Evolutionary conservation across 345 rosid species (phyloP).

Genomic region (Eucalyptus melliodora): DNA sequence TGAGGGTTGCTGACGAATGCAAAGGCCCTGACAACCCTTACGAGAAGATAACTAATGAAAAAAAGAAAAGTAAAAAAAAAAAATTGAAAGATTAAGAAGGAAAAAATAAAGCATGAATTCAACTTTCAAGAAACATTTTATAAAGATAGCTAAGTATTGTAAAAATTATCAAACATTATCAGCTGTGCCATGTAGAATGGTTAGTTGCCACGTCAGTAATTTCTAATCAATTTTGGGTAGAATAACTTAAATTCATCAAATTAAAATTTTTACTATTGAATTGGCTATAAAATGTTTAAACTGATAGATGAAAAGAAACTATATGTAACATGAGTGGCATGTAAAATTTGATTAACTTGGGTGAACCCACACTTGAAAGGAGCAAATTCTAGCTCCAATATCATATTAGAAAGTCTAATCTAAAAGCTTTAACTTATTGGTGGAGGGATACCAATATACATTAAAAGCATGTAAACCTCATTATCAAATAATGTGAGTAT

Average conservation of each 20-base stretch:
- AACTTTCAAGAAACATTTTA: no score
- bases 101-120: no score
- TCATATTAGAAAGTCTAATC: background rate
- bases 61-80: no score
- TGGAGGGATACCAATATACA: background rate
- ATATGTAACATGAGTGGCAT: background rate
- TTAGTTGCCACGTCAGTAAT: rapidly evolving
- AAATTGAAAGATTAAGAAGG: no score
- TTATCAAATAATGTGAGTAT: background rate
- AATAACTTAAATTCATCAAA: background rate
- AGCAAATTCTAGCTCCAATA: background rate
- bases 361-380: background rate
- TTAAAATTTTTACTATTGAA: no score
- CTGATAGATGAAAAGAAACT: background rate
- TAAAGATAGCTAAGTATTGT: no score
- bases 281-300: no score
- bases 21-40: background rate
- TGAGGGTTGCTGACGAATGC: background rate
- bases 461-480: background rate
- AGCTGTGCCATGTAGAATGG: rapidly evolving
- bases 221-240: background rate
- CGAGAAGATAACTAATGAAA: background rate
- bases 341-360: background rate
- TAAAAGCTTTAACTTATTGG: background rate
- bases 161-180: background rate